A percentile compares a stretch with the other conserved stretches of the same genome.
Conservation (phyloP, 2,329 filamentous ascomycete genomes). For the Albifimbria verrucaria region DNA sequence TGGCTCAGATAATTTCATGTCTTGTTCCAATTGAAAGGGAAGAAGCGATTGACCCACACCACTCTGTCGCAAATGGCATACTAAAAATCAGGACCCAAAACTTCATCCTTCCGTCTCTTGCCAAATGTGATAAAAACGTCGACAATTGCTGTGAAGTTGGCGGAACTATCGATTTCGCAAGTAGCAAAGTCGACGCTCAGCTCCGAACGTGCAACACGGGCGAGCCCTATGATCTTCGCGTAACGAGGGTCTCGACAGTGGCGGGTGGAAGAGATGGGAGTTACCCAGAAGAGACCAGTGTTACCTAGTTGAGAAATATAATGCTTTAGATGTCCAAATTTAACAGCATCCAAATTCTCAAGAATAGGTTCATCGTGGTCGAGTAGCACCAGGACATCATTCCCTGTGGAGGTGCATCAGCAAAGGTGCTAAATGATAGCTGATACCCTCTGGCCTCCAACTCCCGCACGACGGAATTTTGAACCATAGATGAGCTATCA, state of each 20-base stretch:
- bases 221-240: slow-evolving; percentile 23
- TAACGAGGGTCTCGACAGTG: slow-evolving; percentile 21
- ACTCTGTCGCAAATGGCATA: slow-evolving; percentile 23
- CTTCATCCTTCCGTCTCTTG: slow-evolving; percentile 12
- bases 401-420: slow-evolving; percentile 10
- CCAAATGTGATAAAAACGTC: slow-evolving; percentile 19
- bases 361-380: slow-evolving; percentile 24
- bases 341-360: slow-evolving; percentile 13
- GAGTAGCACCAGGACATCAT: slow-evolving; percentile 23
- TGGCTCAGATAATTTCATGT: slow-evolving; percentile 3
- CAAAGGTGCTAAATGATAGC: slow-evolving; percentile 11
- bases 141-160: background rate
- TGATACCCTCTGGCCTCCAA: slow-evolving; percentile 13
- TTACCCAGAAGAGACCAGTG: slow-evolving; percentile 27
- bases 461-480: background rate
- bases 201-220: slow-evolving; percentile 26
- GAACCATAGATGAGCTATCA: background rate
- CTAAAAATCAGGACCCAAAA: slow-evolving; percentile 24
- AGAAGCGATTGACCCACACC: slow-evolving; percentile 23
- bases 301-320: background rate
- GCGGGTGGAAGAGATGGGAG: slow-evolving; percentile 20
- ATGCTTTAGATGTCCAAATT: slow-evolving; percentile 12
- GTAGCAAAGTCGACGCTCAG: slow-evolving; percentile 22
- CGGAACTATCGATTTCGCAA: slow-evolving; percentile 21
- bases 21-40: slow-evolving; percentile 18